Evolutionary conservation across 2,329 filamentous ascomycete species (phyloP).

Genomic region (Westerdykella sp.): DNA sequence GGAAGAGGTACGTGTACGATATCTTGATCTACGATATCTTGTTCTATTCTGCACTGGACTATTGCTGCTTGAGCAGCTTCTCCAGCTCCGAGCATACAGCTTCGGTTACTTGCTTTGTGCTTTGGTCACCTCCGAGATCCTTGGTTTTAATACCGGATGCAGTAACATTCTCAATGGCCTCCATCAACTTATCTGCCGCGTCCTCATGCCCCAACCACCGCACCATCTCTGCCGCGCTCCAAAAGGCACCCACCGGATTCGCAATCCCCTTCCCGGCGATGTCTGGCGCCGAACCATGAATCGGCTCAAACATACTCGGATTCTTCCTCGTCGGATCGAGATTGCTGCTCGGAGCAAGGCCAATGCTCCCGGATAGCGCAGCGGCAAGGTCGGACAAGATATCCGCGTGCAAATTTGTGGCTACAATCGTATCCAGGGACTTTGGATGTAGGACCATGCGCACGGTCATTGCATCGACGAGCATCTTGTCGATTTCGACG

Average conservation of each 20-base stretch:
- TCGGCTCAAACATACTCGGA: conserved; percentile 58
- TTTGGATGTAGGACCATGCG: conserved; percentile 44
- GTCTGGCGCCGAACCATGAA: conserved; percentile 59
- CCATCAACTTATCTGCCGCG: conserved; percentile 53
- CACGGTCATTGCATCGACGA: conserved; percentile 47
- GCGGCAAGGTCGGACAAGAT: conserved; percentile 63
- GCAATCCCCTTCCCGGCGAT: conserved; percentile 58
- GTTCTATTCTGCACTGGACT: conserved; percentile 6
- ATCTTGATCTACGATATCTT: conserved; percentile 4
- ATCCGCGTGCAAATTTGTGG: conserved; percentile 50
- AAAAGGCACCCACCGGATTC: conserved; percentile 61
- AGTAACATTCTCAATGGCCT: conserved; percentile 56
- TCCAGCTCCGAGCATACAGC: conserved; percentile 51
- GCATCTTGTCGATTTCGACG: conserved; percentile 45
- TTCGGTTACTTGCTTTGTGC: conserved; percentile 54
- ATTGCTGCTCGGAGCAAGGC: conserved; percentile 62
- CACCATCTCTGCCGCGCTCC: conserved; percentile 64
- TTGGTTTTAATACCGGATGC: conserved; percentile 50
- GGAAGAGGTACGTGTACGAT: not conserved
- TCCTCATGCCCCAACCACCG: conserved; percentile 55
- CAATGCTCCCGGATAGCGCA: conserved; percentile 59
- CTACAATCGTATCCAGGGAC: conserved; percentile 44
- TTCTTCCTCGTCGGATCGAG: conserved; percentile 56
- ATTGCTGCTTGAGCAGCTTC: conserved; percentile 31
- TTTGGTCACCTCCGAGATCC: conserved; percentile 54